Evolutionary conservation across 139 green algal genomes (phyloP).

Genomic region (Chlorella sorokiniana): DNA sequence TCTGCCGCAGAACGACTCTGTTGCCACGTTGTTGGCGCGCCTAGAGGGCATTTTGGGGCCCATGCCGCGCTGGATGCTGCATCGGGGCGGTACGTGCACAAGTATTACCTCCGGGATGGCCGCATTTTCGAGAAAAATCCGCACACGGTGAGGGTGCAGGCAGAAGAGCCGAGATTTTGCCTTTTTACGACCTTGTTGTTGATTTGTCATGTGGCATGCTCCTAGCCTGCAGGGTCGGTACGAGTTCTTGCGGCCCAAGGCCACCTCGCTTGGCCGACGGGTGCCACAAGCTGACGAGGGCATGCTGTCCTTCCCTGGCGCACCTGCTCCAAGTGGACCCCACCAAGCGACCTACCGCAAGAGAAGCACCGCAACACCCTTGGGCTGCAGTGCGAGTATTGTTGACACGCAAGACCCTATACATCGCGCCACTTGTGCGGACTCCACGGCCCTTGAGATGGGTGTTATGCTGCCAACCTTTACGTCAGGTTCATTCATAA

Average conservation of each 20-base stretch:
- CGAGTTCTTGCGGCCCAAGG: constrained; percentile 78
- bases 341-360: constrained; percentile 62
- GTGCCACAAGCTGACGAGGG: constrained; percentile 68
- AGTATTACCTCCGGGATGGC: constrained; percentile 83
- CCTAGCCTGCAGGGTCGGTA: constrained; percentile 46
- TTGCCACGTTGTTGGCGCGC: constrained; percentile 86
- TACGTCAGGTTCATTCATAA: too few relatives aligned
- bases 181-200: neutral
- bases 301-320: constrained; percentile 73
- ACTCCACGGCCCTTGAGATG: too few relatives aligned
- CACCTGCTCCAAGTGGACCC: constrained; percentile 71
- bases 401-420: neutral
- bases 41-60: constrained; percentile 90
- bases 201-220: neutral
- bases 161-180: too few relatives aligned
- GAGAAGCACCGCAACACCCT: constrained; percentile 78
- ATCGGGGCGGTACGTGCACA: constrained; percentile 69
- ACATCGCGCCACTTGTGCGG: too few relatives aligned
- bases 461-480: too few relatives aligned
- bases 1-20: constrained; percentile 77
- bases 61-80: constrained; percentile 78
- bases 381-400: constrained; percentile 70
- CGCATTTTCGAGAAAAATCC: constrained; percentile 71
- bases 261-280: constrained; percentile 57
- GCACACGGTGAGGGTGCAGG: constrained; percentile 39